Base-by-base conservation (phyloP, 176 grass and related monocot species). In the Zizania latifolia region DNA sequence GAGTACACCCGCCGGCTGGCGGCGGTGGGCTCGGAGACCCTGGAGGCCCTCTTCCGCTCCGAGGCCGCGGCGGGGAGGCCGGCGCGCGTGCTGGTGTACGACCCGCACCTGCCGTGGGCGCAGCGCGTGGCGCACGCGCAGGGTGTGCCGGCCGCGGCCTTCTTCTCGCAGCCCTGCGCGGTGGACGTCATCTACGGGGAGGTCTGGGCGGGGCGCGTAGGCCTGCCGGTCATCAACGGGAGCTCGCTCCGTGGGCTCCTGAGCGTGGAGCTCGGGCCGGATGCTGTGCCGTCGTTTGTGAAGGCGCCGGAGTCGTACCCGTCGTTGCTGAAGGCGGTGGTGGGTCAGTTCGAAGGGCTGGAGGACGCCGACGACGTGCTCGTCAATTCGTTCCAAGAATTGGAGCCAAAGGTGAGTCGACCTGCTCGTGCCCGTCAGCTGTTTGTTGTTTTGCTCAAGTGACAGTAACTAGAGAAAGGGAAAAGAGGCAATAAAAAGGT, bases 351-450 rank as follows among this genome's bases (percentile, higher is more conserved):
- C 59, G 59, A 65, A 4, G 79, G 59, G 1, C 33, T 81, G 15
- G 68, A 81, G 43, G 43, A 63, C 6, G 68, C 43, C 4, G 58
- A 81, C 33, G 43, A 81, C 68, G 58, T 81, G 44, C 31, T 81
- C 7, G 33, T 81, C 68, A 81, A 81, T 24, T 64, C 79, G 0
- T 64, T 81, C 79, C 7, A 0, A 2, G 68, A 40, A 10, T 19
- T 81, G 1, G 79, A 81, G 33, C 79, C 70, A 9, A 50, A 9
- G 66, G 78, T 80, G 41, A 48, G 17, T 17, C n/a, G n/a, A n/a
- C n/a, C n/a, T n/a, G n/a, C n/a, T n/a, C n/a, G n/a, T n/a, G n/a
- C n/a, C n/a, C n/a, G n/a, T n/a, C n/a, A n/a, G n/a, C n/a, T n/a
- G n/a, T n/a, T n/a, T n/a, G n/a, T n/a, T n/a, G n/a, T n/a, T n/a